Conservation (phyloP, 768 basidiomycete genomes). For the Lentinula guzmanii region DNA sequence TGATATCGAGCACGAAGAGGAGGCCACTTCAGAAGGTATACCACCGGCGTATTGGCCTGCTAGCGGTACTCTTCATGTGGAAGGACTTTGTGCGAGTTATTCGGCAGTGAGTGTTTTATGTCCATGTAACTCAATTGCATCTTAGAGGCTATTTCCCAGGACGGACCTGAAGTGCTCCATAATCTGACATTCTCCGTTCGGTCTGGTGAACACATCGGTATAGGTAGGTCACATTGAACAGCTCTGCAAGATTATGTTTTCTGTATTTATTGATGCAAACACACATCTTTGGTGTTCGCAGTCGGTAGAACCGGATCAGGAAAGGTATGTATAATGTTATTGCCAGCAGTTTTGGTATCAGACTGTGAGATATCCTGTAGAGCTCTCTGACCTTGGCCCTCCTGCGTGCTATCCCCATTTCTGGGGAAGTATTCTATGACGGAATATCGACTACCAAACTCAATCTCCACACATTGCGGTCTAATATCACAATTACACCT, state of each 20-base stretch:
- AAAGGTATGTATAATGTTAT: constrained; percentile 21
- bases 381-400: constrained; percentile 27
- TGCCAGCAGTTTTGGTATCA: constrained; percentile 22
- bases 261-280: constrained; percentile 26
- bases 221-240: constrained; percentile 9
- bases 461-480: constrained; percentile 38
- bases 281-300: neutral
- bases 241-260: constrained; percentile 36
- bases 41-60: constrained; percentile 68
- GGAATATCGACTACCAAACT: constrained; percentile 29
- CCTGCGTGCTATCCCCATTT: constrained; percentile 35
- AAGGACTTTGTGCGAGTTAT: constrained; percentile 52
- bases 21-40: constrained; percentile 28
- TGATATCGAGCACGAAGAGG: constrained; percentile 53
- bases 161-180: constrained; percentile 32
- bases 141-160: constrained; percentile 2
- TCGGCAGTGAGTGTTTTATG: constrained; percentile 17
- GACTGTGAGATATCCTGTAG: constrained; percentile 11
- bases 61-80: constrained; percentile 47
- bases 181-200: constrained; percentile 32
- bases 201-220: constrained; percentile 39
- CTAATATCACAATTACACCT: constrained; percentile 38
- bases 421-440: constrained; percentile 36
- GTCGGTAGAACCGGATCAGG: constrained; percentile 41
- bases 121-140: neutral